A percentile compares a stretch with the other conserved stretches of the same genome.
These are phyloP conservation scores for Entrophospora sp. DNA, from an alignment of 192 early-diverging fungal genomes.

Conservation along the genomic window DNA sequence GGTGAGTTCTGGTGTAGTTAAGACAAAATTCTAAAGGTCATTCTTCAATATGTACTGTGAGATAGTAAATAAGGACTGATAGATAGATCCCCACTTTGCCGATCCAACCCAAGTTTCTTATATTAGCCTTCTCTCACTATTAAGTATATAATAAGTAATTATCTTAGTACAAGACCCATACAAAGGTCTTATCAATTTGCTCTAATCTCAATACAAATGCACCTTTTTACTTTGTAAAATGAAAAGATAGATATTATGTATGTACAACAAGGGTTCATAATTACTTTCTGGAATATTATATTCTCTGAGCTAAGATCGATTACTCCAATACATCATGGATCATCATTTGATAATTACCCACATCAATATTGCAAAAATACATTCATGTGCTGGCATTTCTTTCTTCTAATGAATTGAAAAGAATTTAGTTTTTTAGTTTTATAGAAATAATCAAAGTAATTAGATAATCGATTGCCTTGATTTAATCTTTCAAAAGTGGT, in stretches of 20 bases:
- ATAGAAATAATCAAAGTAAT: neutral
- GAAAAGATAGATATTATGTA: neutral
- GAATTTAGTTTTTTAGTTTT: neutral
- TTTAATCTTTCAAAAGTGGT: neutral
- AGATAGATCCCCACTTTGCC: too few relatives aligned
- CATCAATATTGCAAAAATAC: conserved; percentile 8
- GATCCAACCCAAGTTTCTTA: conserved; percentile 11
- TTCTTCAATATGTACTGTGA: too few relatives aligned
- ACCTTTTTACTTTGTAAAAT: neutral
- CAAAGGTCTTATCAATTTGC: too few relatives aligned
- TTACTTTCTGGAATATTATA: neutral
- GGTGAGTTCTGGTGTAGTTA: too few relatives aligned
- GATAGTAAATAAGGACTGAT: too few relatives aligned
- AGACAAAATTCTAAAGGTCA: too few relatives aligned
- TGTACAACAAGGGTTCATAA: neutral
- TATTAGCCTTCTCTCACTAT: conserved; percentile 4
- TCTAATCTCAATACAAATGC: neutral
- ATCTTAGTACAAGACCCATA: neutral
- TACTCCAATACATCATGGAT: neutral
- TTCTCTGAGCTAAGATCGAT: conserved; percentile 13
- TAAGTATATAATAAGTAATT: neutral
- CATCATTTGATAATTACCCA: neutral
- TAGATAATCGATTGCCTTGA: neutral
- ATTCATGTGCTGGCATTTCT: neutral
- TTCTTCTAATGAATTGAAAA: neutral